Evolutionary conservation across 106 monocot genomes (phyloP).

Genomic region (Phalaenopsis aphrodite): DNA sequence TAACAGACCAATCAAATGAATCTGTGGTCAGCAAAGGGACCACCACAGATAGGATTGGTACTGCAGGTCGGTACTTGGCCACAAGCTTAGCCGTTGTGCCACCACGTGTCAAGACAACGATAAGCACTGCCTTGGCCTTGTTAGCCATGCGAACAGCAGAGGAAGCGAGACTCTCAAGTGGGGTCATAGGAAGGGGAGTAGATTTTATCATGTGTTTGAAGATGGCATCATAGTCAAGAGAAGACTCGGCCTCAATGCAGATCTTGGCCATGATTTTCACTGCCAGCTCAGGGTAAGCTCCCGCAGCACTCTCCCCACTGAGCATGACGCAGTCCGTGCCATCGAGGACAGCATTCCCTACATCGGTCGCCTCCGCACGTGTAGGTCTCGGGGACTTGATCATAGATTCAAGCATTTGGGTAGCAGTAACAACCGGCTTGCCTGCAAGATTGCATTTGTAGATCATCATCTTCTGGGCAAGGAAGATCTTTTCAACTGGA

Average conservation of each 20-base stretch:
- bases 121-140: conserved; percentile 27
- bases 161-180: conserved; percentile 42
- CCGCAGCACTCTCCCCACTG: conserved; percentile 61
- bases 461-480: conserved; percentile 70
- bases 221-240: conserved; percentile 36
- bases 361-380: conserved; percentile 62
- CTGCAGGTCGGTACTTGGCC: conserved; percentile 41
- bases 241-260: conserved; percentile 50
- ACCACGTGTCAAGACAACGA: conserved; percentile 40
- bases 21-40: conserved; percentile 40
- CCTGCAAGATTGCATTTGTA: conserved; percentile 60
- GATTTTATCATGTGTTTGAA: conserved; percentile 34
- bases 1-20: conserved; percentile 33
- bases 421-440: conserved; percentile 62
- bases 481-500: conserved; percentile 54
- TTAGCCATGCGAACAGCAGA: conserved; percentile 41
- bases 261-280: conserved; percentile 47
- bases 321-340: conserved; percentile 75
- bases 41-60: conserved; percentile 46
- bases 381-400: conserved; percentile 67
- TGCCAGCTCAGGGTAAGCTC: conserved; percentile 48
- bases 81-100: conserved; percentile 50
- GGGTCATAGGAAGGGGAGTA: conserved; percentile 44
- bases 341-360: conserved; percentile 61
- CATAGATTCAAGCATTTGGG: conserved; percentile 79